Evolutionary conservation across 768 basidiomycete species (phyloP), one percentile per base, ranked within the genome.

Genomic region (Tylopilus plumbeoviolaceoides): DNA sequence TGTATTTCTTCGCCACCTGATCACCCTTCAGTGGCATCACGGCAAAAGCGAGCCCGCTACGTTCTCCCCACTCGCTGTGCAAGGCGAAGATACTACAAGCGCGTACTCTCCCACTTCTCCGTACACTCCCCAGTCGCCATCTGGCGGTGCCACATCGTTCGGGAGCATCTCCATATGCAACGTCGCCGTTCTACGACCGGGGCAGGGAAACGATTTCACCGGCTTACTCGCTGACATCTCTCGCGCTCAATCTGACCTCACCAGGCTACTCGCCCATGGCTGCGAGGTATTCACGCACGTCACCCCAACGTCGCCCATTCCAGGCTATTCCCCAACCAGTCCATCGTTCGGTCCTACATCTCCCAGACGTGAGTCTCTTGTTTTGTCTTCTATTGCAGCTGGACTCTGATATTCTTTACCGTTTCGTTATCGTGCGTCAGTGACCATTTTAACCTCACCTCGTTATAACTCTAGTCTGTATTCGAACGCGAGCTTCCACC

Each of bases 341-440:
- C 93, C 94, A 0, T 90, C 87, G 0, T 95, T 93, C 76, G 91
- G 89, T 59, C 91, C 91, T 21, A 84, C 90, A 17, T 92, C 91
- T n/a, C 94, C 92, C 11, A 78, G 87, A 67, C 90, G 87, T 89
- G 74, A 74, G 86, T 75, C 42, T 59, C 40, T 47, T 35, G 15
- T 41, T 41, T 21, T 47, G 15, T 23, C 23, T 23, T 50, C 36
- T 20, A 23, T 30, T 11, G 9, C 47, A 8, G 2, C 5, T 7
- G 2, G 14, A 10, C 21, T 27, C 50, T 58, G 30, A 63, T 25
- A 49, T 39, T 12, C 38, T 46, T 50, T 54, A 0, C 43, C 36
- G 33, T 36, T 51, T 33, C 35, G 39, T 48, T 47, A 40, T 41
- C 39, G 44, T 27, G n/a, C 46, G 41, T 54, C 61, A 58, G 71